Conservation (phyloP, 2,329 filamentous ascomycete genomes). For the Kalmusia sp. region DNA sequence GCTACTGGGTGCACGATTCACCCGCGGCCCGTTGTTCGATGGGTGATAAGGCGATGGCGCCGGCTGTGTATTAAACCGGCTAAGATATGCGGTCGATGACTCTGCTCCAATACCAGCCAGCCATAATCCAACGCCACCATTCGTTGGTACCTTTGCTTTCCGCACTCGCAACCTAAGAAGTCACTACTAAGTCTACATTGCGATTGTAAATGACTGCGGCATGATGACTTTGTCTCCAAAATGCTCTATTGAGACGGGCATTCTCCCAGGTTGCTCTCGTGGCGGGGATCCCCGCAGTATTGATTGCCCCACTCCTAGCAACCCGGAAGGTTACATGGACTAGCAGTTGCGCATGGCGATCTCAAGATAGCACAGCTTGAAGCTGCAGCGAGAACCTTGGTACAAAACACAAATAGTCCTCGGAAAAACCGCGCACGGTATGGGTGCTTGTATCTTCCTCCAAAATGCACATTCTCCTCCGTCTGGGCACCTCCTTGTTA, state of each 20-base stretch:
- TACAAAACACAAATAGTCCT: background rate
- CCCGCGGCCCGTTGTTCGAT: too few relatives aligned
- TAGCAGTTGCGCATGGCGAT: background rate
- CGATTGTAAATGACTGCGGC: too few relatives aligned
- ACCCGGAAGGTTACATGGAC: conserved; percentile 3
- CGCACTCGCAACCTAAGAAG: too few relatives aligned
- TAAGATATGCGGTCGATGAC: too few relatives aligned
- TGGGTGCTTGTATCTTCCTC: background rate
- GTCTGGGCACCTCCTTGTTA: background rate
- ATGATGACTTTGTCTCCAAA: background rate
- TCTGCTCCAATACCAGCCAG: too few relatives aligned
- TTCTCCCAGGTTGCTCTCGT: background rate
- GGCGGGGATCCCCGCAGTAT: background rate
- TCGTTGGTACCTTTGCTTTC: too few relatives aligned
- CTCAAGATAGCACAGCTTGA: background rate
- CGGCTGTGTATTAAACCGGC: too few relatives aligned
- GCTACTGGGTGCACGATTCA: too few relatives aligned
- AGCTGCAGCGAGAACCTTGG: background rate
- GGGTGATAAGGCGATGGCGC: too few relatives aligned
- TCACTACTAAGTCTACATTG: too few relatives aligned
- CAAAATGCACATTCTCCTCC: background rate
- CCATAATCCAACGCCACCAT: too few relatives aligned
- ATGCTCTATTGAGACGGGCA: background rate
- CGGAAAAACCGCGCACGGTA: too few relatives aligned
- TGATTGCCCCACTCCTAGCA: background rate